Base-by-base conservation (phyloP, 768 basidiomycete species). In the Termitomyces heimii region DNA sequence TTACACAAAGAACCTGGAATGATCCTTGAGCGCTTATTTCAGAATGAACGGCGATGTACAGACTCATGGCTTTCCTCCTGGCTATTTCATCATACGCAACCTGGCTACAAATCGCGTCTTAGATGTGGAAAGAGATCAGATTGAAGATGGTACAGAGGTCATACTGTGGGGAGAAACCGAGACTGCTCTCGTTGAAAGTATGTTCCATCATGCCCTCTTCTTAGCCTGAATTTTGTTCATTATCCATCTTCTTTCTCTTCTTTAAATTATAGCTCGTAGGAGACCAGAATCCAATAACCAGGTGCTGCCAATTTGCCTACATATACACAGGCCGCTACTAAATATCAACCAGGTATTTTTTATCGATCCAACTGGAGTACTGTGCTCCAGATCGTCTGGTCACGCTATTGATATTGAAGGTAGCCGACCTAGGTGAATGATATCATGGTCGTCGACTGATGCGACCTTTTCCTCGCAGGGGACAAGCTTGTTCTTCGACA, bases 361-460 rank as follows among this genome's bases (percentile, higher is more conserved):
- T 73, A 81, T 93, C 53, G 92, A 94, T 67, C 79, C 81, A 2
- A 81, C 82, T 20, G 91, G 92, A 20, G 83, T 83, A 10, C 70
- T 93, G 42, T 93, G 89, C 67, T 89, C 91, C 9, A 80, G 87
- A 62, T 80, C 83, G 4, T 82, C 90, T 16, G 92, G 92, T 0
- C 90, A 92, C 70, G 92, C 90, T 8, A 73, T 94, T 37, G 91
- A 94, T 63, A 71, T 93, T 35, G 83, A 92, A 77, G 81, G 90
- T 86, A 68, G 37, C 29, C 5, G 47, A 47, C 39, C n/a, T n/a
- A 48, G 47, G 37, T n/a, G 12, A 42, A 24, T 39, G 14, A n/a
- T 31, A 40, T 20, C n/a, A 20, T 9, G 39, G 34, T 55, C 51
- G 24, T 14, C 40, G 31, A 37, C 24, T 29, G 45, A 47, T 40